Base-by-base conservation (phyloP, 306 rosid genomes). In the Ormosia emarginata region DNA sequence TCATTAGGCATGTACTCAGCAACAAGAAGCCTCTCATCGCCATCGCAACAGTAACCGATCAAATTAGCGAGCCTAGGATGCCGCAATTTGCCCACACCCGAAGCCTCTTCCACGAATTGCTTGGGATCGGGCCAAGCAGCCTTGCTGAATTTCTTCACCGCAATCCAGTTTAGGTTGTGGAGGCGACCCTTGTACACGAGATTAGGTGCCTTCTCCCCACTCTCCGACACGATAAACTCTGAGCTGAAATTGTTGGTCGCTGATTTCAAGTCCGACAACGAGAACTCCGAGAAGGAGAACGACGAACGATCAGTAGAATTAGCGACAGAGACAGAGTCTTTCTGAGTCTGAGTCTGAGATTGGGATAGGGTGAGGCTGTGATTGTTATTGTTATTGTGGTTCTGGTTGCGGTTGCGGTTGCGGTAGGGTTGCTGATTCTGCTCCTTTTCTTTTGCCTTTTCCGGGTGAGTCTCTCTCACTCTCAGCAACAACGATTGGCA, bases 1-100 rank as follows among this genome's bases (percentile, higher is more conserved):
- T 96, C 98, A 75, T 94, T 92, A 29, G 99, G 99, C 98, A 95
- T 93, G 87, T 79, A 93, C 87, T 95, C 97, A 2, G 99, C 98
- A 80, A 96, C 98, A 36, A 96, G 99, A 36, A 96, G 91, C 77
- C 99, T 91, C 88, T 96, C 97, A 74, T 96, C 98, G 13, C 92
- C 94, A 74, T 96, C 99, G 76, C 99, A 93, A 89, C 97, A 96
- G 80, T 88, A 96, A 41, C 99, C 99, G 58, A 96, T 92, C 87
- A 96, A 84, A 83, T 92, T 96, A 15, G 97, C 99, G 17, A 96
- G 93, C 83, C 97, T 80, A 37, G 83, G 90, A 69, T 96, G 94
- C 67, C 98, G 78, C 88, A 96, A 76, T 79, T 91, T 91, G 66
- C 97, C 99, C 1, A 93, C 98, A 39, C 94, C 93, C 10, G 91